Evolutionary conservation across 305 asterid genomes (phyloP).

Genomic region (Galium porrigens): DNA sequence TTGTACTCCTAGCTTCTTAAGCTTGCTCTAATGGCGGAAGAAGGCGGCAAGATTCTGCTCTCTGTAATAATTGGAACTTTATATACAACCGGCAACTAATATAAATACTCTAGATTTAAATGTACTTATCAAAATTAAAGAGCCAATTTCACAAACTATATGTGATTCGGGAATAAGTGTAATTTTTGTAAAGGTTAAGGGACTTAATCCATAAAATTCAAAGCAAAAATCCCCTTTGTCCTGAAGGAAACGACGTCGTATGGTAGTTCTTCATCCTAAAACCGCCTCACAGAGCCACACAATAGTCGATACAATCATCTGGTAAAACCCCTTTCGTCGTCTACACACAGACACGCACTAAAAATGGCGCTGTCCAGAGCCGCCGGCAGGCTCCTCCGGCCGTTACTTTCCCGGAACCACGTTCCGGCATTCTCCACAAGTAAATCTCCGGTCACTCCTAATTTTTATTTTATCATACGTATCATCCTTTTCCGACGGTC

Average conservation of each 20-base stretch:
- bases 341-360: neutral
- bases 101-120: too few relatives aligned
- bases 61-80: neutral
- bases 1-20: neutral
- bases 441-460: neutral
- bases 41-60: neutral
- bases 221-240: neutral
- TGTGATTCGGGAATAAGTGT: too few relatives aligned
- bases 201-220: too few relatives aligned
- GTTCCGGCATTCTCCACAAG: slow-evolving; percentile 1
- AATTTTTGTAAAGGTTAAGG: too few relatives aligned
- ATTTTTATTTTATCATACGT: neutral
- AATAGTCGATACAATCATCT: neutral
- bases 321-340: neutral
- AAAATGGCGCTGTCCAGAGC: slow-evolving; percentile 9
- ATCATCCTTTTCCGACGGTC: neutral
- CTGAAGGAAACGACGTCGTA: neutral
- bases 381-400: slow-evolving; percentile 2
- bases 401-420: neutral
- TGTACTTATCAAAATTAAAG: too few relatives aligned
- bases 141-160: too few relatives aligned
- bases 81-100: too few relatives aligned
- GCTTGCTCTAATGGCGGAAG: neutral
- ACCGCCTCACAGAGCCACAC: neutral
- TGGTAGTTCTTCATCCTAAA: neutral